phyloP scores from a whole-genome alignment of 495 filamentous ascomycete species.

The Amphirosellinia nigrospora region DNA sequence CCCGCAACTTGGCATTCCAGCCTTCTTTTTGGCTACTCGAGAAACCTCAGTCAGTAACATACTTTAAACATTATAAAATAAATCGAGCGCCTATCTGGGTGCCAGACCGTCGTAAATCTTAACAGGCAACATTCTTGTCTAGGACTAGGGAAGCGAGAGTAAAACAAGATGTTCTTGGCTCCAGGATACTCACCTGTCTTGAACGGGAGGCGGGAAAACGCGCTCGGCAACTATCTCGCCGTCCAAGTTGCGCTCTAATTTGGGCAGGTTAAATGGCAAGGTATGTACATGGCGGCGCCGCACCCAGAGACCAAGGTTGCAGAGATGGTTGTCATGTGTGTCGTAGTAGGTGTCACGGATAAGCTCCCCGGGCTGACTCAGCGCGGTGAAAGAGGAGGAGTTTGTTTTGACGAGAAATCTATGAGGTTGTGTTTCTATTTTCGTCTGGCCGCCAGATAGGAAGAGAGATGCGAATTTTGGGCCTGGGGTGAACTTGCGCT shows the following conservation, averaged over 20 bases:
- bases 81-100: neutral
- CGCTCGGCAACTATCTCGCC: neutral
- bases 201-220: neutral
- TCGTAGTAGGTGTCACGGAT: constrained; percentile 34
- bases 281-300: constrained; percentile 19
- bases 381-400: constrained; percentile 1
- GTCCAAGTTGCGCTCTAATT: neutral
- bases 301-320: constrained; percentile 28
- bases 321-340: constrained; percentile 24
- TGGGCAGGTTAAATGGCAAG: neutral
- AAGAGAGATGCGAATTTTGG: constrained; percentile 26
- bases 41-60: neutral
- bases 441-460: neutral
- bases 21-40: neutral
- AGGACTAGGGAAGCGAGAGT: neutral
- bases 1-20: constrained; percentile 31
- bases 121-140: neutral
- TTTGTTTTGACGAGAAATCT: neutral
- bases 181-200: neutral
- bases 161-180: neutral
- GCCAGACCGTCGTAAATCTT: neutral
- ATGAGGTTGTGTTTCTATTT: neutral
- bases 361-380: constrained; percentile 5
- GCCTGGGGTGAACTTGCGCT: constrained; percentile 32
- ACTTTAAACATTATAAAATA: neutral